These are phyloP conservation scores for Cladosporium sp. DNA, from an alignment of 2,329 filamentous ascomycete genomes.

Conservation along the genomic window DNA sequence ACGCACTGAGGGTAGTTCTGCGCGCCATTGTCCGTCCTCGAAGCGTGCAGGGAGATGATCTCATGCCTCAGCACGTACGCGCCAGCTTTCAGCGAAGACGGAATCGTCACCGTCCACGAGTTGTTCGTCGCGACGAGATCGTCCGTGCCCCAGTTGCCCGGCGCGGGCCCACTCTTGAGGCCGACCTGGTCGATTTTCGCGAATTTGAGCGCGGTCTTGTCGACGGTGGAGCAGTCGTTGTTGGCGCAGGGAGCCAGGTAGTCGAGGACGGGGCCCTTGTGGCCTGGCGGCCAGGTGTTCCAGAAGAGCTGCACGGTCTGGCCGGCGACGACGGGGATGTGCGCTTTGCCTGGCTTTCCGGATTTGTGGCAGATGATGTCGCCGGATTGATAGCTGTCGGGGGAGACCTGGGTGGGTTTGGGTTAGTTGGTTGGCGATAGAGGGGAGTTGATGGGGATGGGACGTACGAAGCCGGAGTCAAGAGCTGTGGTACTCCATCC, in stretches of 20 bases:
- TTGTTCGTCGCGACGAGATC: constrained; percentile 52
- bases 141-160: constrained; percentile 58
- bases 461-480: constrained; percentile 16
- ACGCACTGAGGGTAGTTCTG: constrained; percentile 56
- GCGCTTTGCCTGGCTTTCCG: constrained; percentile 34
- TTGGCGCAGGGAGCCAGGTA: constrained; percentile 62
- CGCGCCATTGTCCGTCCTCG: constrained; percentile 46
- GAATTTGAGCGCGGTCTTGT: constrained; percentile 56
- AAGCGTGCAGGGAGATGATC: constrained; percentile 51
- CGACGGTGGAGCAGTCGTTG: constrained; percentile 56
- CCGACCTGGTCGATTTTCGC: constrained; percentile 65
- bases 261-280: constrained; percentile 64
- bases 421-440: neutral
- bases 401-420: constrained; percentile 36
- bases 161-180: constrained; percentile 46
- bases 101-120: constrained; percentile 49
- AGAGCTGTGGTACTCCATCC: constrained; percentile 17
- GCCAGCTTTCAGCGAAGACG: constrained; percentile 44
- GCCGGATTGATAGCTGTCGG: constrained; percentile 28
- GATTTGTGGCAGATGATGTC: constrained; percentile 42
- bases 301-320: constrained; percentile 45
- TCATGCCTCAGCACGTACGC: constrained; percentile 58
- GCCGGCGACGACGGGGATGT: constrained; percentile 38
- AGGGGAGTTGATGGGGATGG: neutral
- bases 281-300: constrained; percentile 65